Conservation (phyloP, 1,139 yeast species). For the Eremothecium cymbalariae region DNA sequence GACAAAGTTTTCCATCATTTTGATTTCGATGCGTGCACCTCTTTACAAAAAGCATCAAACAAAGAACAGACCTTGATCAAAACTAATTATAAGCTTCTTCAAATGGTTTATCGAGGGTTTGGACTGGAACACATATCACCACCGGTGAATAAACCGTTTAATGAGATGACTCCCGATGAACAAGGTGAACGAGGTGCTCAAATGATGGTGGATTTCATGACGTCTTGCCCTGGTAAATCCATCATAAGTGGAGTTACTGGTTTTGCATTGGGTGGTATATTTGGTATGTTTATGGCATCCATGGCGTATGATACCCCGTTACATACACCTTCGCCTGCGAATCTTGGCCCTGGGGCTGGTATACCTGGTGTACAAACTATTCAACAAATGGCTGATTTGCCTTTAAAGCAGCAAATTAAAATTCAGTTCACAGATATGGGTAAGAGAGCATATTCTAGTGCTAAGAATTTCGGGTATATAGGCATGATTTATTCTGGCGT, state of each 20-base stretch:
- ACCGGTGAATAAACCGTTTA: constrained; percentile 40
- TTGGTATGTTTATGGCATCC: constrained; percentile 95
- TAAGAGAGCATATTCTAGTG: constrained; percentile 71
- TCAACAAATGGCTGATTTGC: constrained; percentile 66
- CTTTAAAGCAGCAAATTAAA: constrained; percentile 88
- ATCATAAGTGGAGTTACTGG: constrained; percentile 91
- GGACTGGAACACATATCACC: constrained; percentile 34
- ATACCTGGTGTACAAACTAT: constrained; percentile 17
- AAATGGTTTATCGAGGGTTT: constrained; percentile 36
- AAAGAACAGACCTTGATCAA: not conserved
- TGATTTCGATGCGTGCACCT: too few relatives aligned
- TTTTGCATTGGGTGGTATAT: constrained; percentile 90
- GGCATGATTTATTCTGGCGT: constrained; percentile 93
- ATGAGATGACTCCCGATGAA: constrained; percentile 82
- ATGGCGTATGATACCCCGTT: constrained; percentile 41
- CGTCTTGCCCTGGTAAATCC: constrained; percentile 93
- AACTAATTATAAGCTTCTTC: not conserved
- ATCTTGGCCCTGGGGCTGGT: constrained; percentile 43
- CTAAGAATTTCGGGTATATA: constrained; percentile 89
- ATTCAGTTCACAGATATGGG: constrained; percentile 91
- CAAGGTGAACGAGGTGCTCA: constrained; percentile 91
- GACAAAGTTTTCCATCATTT: constrained; percentile 1
- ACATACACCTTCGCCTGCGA: constrained; percentile 26
- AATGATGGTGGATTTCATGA: constrained; percentile 75
- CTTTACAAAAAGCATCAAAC: not conserved